phyloP scores from a whole-genome alignment of 1,139 yeast genomes.

The Eremothecium gossypii region DNA sequence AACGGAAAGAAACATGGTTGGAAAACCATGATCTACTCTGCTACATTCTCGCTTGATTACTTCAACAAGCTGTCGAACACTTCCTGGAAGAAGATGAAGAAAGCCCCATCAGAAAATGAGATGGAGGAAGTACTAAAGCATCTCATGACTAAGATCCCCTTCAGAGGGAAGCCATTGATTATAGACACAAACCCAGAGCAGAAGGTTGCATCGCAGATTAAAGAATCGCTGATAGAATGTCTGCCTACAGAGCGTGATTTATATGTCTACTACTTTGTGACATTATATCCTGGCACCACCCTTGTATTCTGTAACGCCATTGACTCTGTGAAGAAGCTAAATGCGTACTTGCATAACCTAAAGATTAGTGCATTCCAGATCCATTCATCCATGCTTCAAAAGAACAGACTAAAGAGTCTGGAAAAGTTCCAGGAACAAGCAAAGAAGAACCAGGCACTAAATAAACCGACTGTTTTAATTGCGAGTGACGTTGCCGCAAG shows the following conservation, averaged over 20 bases:
- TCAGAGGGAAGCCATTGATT: slow-evolving; percentile 52
- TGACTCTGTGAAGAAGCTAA: slow-evolving; percentile 81
- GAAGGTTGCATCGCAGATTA: slow-evolving; percentile 62
- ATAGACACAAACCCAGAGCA: slow-evolving; percentile 86
- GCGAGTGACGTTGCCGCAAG: slow-evolving; percentile 99
- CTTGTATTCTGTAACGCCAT: slow-evolving; percentile 90
- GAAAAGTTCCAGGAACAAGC: slow-evolving; percentile 60
- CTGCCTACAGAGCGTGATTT: slow-evolving; percentile 85
- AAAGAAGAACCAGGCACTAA: slow-evolving; percentile 30
- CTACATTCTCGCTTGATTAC: slow-evolving; percentile 80
- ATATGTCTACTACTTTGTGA: slow-evolving; percentile 75
- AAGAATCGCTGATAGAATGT: slow-evolving; percentile 87
- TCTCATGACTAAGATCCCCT: slow-evolving; percentile 48
- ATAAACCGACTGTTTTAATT: slow-evolving; percentile 59
- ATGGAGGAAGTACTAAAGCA: slow-evolving; percentile 48
- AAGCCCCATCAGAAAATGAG: slow-evolving; percentile 37
- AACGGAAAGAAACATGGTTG: slow-evolving; percentile 39
- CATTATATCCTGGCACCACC: slow-evolving; percentile 83
- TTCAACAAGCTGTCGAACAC: slow-evolving; percentile 59
- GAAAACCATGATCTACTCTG: slow-evolving; percentile 91
- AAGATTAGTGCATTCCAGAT: slow-evolving; percentile 68
- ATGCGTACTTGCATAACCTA: slow-evolving; percentile 63
- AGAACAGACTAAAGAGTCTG: slow-evolving; percentile 76
- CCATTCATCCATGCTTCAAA: slow-evolving; percentile 93
- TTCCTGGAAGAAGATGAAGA: slow-evolving; percentile 33